Evolutionary conservation across 768 basidiomycete species (phyloP).

Genomic region (Russula foetens): DNA sequence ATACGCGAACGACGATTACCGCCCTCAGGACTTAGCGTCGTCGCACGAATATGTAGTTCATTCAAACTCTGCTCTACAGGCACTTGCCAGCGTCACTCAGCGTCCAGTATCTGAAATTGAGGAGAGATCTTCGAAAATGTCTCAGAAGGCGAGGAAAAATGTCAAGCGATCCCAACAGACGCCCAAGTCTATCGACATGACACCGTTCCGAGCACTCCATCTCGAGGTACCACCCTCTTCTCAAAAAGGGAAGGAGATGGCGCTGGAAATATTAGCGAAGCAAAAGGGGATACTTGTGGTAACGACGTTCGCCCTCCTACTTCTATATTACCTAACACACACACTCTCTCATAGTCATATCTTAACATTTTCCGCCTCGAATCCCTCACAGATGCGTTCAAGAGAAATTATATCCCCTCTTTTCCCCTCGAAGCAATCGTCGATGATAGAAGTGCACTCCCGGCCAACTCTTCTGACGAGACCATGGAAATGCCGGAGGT

Average conservation of each 20-base stretch:
- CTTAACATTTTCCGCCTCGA: conserved; percentile 1
- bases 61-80: neutral
- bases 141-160: conserved; percentile 27
- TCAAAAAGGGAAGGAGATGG: conserved; percentile 20
- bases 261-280: conserved; percentile 16
- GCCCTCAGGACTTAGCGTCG: neutral
- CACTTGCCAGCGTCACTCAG: neutral
- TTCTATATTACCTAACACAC: neutral
- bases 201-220: conserved; percentile 27
- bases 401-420: conserved; percentile 5
- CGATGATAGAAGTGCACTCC: neutral
- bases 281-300: conserved; percentile 26
- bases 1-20: neutral
- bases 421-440: neutral
- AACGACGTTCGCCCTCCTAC: conserved; percentile 9
- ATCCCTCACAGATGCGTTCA: neutral
- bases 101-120: neutral
- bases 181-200: conserved; percentile 21
- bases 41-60: conserved; percentile 4
- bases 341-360: neutral
- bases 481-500: conserved; percentile 2
- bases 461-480: neutral
- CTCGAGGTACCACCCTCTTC: conserved; percentile 23
- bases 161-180: conserved; percentile 17
- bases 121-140: conserved; percentile 13